Evolutionary conservation across 305 asterid species (phyloP), one percentile per base, ranked within the genome.

Genomic region (Petunia hybrid): DNA sequence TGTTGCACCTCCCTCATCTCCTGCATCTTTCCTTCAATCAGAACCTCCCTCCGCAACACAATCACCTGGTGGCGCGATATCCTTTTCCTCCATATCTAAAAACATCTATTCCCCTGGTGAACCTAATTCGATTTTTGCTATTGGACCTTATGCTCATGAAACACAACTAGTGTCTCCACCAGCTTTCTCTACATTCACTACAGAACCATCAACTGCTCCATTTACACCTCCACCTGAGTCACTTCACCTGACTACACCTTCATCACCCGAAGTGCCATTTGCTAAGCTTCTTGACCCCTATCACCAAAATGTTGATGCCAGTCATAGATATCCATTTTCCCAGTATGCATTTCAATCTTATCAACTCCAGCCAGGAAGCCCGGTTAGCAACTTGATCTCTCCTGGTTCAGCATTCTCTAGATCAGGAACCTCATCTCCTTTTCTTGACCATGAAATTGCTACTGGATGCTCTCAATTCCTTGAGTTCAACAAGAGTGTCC

Each of bases 131-230:
- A 83, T 63, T 56, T 83, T 69, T 51, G 85, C 79, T 65, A 79
- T 76, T 36, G 85, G 85, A 13, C 85, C 85, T 60, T 83, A 83
- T 73, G 80, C 85, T 73, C 68, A 83, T 71, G 85, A 83, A n/a
- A 83, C 80, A 12, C 85, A 83, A 71, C 71, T 83, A 10, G 85
- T 83, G 22, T 78, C 85, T 38, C 85, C 85, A 36, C 85, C 85
- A 1, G 82, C 73, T 14, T 83, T 83, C 83, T 83, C 85, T 55
- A 83, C 85, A 9, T 83, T 55, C 77, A 83, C 85, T 48, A 83
- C 85, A 45, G 85, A 83, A 48, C 85, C 85, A 71, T 83, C 85
- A 5, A 83, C 85, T 1, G 85, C 85, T 61, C 85, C 85, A 12
- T 48, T 69, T 41, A 83, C 85, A n/a, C 85, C 85, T 64, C 85